Evolutionary conservation across 345 rosid genomes (phyloP).

Genomic region (Toxicodendron radicans): DNA sequence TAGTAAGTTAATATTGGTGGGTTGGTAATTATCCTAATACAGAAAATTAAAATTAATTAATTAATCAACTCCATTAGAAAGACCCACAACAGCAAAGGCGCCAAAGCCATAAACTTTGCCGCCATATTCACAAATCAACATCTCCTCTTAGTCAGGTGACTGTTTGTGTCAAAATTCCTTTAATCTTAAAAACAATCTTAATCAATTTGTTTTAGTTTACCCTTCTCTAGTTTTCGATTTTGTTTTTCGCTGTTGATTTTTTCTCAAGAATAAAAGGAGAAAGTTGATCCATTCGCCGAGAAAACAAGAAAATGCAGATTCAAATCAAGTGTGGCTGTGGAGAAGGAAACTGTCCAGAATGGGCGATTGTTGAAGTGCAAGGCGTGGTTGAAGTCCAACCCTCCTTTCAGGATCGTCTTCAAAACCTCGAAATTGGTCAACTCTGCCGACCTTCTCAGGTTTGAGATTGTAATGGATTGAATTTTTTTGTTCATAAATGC

Average conservation of each 20-base stretch:
- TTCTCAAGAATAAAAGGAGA: neutral
- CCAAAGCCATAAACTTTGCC: too few relatives aligned
- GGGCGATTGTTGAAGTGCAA: conserved; percentile 89
- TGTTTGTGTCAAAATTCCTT: neutral
- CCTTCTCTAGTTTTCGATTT: neutral
- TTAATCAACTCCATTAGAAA: too few relatives aligned
- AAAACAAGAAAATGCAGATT: conserved; percentile 57
- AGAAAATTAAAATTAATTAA: too few relatives aligned
- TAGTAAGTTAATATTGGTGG: too few relatives aligned
- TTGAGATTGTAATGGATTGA: neutral
- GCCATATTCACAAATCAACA: too few relatives aligned
- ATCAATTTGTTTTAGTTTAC: too few relatives aligned
- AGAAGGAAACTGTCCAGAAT: conserved; percentile 70
- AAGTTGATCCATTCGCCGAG: neutral
- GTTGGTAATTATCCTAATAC: too few relatives aligned
- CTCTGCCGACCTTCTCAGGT: conserved; percentile 87
- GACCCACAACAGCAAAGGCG: too few relatives aligned
- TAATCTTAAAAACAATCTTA: neutral
- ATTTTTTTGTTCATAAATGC: neutral
- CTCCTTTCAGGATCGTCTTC: conserved; percentile 53
- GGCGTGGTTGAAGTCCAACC: conserved; percentile 74
- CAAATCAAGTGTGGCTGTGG: conserved; percentile 77
- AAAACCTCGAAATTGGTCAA: conserved; percentile 72
- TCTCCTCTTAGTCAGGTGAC: too few relatives aligned
- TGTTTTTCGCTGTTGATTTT: neutral